These are phyloP conservation scores for Chenopodium album DNA, from an alignment of 148 eudicot genomes.

Conservation along the genomic window DNA sequence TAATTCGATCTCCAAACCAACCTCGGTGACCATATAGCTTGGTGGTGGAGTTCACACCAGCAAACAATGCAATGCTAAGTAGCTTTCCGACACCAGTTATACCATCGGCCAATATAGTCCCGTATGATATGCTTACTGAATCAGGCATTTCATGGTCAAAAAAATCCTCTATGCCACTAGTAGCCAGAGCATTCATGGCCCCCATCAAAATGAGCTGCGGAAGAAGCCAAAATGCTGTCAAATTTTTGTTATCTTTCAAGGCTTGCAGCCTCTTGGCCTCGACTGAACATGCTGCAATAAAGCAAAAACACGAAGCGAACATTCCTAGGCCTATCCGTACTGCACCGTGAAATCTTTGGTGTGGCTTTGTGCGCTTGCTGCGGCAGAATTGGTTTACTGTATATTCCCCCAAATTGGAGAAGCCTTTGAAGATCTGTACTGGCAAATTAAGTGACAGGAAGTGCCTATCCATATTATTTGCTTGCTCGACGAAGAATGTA, in stretches of 20 bases:
- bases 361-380: no score
- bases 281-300: neutral
- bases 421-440: neutral
- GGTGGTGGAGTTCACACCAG: no score
- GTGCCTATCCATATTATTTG: neutral
- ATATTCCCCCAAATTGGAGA: neutral
- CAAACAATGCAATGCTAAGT: neutral
- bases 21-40: neutral
- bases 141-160: neutral
- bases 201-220: neutral
- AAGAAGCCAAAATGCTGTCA: neutral
- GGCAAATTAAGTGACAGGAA: neutral
- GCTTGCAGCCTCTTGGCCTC: neutral
- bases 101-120: neutral
- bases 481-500: constrained; percentile 7
- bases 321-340: neutral
- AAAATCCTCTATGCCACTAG: neutral
- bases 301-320: neutral
- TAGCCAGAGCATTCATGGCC: neutral
- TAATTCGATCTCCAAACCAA: neutral
- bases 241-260: no score
- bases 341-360: neutral
- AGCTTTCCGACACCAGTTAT: neutral
- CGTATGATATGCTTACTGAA: neutral
- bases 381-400: neutral